Evolutionary conservation across 202 grass and related monocot genomes (phyloP), one percentile per base, ranked within the genome.

Genomic region (Carex arenaria): DNA sequence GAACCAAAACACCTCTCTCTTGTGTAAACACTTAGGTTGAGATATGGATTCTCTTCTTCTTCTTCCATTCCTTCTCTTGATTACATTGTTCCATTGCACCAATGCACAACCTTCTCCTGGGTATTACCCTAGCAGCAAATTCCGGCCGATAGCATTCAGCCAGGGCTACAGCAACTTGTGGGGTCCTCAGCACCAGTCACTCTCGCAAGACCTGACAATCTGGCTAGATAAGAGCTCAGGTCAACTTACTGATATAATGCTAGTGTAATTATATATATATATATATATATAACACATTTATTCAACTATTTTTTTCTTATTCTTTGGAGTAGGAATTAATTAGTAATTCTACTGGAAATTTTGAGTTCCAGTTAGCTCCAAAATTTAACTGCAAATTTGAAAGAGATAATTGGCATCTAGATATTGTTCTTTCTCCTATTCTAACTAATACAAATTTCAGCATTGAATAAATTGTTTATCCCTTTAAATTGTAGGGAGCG

Each of bases 221-320:
- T 86, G 78, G 77, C 80, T 95, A 42, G 93, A 95, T 59, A 84
- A 87, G 7, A 89, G 49, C 70, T 94, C 92, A 72, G 92, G 91
- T 93, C 14, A 20, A 67, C 12, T 47, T 59, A 71, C 73, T 53
- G 43, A 47, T 47, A 9, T 2, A 47, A 22, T 40, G 28, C 82
- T 65, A 19, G 1, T 64, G 28, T 40, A 30, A 23, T 63, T 65
- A 18, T 62, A 34, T 59, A 28, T 45, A 10, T 10, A 45, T 10
- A 10, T 64, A 18, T 62, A 34, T 59, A 42, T 45, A 10, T 10
- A 45, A 45, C 47, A 51, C 47, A 51, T 51, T 12, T 51, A 51
- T 12, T 51, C 10, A 51, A 51, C 45, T 11, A 11, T 49, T 11
- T 49, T 49, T 49, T 49, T 11, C 10, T 49, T 11, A 10, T 49